Conservation (phyloP, 768 basidiomycete species). For the Pleurotus giganteus region DNA sequence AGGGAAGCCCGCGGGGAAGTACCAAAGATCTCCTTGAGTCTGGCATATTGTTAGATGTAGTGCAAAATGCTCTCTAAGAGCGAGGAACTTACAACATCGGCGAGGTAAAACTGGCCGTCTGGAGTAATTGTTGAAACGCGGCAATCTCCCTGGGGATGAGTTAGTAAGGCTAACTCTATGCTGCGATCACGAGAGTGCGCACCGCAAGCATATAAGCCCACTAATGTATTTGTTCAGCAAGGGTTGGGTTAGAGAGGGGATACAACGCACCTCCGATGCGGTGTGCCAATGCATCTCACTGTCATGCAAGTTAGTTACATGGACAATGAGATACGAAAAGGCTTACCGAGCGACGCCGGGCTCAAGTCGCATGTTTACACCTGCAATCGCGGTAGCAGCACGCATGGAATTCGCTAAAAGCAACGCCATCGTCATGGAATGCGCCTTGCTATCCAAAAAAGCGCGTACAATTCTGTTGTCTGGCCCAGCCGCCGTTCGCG, state of each 20-base stretch:
- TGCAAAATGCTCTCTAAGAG: too few species aligned
- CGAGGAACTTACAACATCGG: slow-evolving; percentile 47
- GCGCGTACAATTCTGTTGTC: slow-evolving; percentile 47
- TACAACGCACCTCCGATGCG: slow-evolving; percentile 36
- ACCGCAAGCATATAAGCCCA: slow-evolving; percentile 56
- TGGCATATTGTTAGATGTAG: too few species aligned
- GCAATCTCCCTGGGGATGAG: slow-evolving; percentile 33
- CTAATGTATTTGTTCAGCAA: slow-evolving; percentile 15
- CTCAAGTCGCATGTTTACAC: slow-evolving; percentile 53
- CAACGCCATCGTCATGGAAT: background rate
- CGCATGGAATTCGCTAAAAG: slow-evolving; percentile 44
- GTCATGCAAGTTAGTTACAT: too few species aligned
- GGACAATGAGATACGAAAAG: too few species aligned
- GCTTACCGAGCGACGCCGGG: slow-evolving; percentile 46
- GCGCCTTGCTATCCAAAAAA: background rate
- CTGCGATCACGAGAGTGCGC: background rate
- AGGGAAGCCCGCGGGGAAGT: slow-evolving; percentile 55
- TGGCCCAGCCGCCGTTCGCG: slow-evolving; percentile 58
- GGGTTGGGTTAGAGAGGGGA: background rate
- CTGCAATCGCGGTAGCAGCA: slow-evolving; percentile 39
- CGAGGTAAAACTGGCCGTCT: slow-evolving; percentile 50
- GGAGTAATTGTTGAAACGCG: slow-evolving; percentile 51
- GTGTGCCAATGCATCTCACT: slow-evolving; percentile 58
- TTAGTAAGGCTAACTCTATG: background rate
- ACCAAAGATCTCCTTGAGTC: slow-evolving; percentile 50